Percentiles rank a stretch among this genome's conserved stretches.
phyloP scores from a whole-genome alignment of 352 stramenopile genomes.

The Thraustochytrium striatum region DNA sequence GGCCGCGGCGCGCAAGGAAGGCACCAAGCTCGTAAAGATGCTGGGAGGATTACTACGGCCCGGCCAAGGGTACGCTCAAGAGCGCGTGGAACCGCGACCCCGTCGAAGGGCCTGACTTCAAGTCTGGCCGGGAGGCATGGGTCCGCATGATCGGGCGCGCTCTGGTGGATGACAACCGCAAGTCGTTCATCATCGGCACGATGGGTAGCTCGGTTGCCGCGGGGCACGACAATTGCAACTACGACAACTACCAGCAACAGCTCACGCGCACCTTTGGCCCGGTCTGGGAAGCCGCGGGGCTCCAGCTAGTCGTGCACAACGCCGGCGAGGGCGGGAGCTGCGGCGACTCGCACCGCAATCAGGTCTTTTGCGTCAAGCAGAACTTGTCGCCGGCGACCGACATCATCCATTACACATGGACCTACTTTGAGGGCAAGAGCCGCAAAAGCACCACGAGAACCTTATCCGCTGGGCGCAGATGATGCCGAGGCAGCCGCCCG shows the following conservation, averaged over 20 bases:
- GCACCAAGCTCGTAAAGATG: no score
- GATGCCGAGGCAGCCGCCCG: not conserved
- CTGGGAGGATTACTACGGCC: conserved; percentile 20
- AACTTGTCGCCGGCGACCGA: conserved; percentile 1
- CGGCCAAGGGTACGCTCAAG: not conserved
- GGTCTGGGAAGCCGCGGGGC: conserved; percentile 26
- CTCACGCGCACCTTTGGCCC: not conserved
- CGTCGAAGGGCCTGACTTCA: not conserved
- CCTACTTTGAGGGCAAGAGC: conserved; percentile 47
- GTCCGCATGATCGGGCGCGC: not conserved
- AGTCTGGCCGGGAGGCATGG: not conserved
- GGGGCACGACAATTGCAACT: conserved; percentile 44
- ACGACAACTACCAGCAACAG: conserved; percentile 27
- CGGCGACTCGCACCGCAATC: conserved; percentile 40
- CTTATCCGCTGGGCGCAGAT: not conserved
- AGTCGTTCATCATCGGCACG: not conserved
- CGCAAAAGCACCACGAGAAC: conserved; percentile 8
- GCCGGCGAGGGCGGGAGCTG: conserved; percentile 38
- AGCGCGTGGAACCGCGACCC: not conserved
- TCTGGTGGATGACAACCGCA: not conserved
- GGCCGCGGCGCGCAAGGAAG: no score
- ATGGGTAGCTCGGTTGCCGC: conserved; percentile 46
- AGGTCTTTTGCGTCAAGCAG: conserved; percentile 41
- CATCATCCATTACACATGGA: conserved; percentile 47
- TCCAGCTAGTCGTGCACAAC: conserved; percentile 42